Evolutionary conservation across 108 stramenopile genomes (phyloP), one percentile per base, ranked within the genome.

Genomic region (Craspedostauros australis): DNA sequence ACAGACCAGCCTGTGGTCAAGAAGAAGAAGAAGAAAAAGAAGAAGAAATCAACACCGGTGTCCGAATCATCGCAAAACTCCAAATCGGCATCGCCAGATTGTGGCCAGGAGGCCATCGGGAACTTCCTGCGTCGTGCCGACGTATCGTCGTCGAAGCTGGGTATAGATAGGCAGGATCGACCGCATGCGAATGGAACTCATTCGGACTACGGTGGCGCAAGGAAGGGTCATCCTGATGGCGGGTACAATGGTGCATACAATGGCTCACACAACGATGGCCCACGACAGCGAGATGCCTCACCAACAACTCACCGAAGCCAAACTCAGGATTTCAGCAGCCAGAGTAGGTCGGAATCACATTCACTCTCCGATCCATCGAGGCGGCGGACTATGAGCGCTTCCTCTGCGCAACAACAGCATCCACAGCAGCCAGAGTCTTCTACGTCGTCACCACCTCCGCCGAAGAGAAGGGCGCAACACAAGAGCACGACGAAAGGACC

Each of bases 1-100:
- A n/a, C n/a, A n/a, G n/a, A n/a, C n/a, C n/a, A n/a, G n/a, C 27
- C 42, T 14, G 46, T 60, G n/a, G 20, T 36, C 5, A 48, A 36
- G n/a, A 34, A 46, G 47, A 29, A 37, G 9, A 26, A 7, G 24
- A 39, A 15, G 31, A 7, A 9, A 2, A 46, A 4, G 5, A 22
- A 5, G 8, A 11, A 16, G n/a, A 30, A 11, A 45, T 9, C 34
- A 36, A 36, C 34, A 36, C 9, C 34, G 9, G 9, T 14, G 14
- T 36, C 14, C 9, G 9, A 9, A 36, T 36, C 34, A 9, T 11
- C 34, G 9, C 14, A 9, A 36, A 36, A 36, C 34, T 11, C 34
- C 34, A 36, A 36, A 14, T 14, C 34, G 14, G 34, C 34, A 36
- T 36, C 34, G 34, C 34, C 9, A 36, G 11, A 14, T 36, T 14